phyloP scores from a whole-genome alignment of 1,139 yeast species.

The Yamadazyma diddensiae region DNA sequence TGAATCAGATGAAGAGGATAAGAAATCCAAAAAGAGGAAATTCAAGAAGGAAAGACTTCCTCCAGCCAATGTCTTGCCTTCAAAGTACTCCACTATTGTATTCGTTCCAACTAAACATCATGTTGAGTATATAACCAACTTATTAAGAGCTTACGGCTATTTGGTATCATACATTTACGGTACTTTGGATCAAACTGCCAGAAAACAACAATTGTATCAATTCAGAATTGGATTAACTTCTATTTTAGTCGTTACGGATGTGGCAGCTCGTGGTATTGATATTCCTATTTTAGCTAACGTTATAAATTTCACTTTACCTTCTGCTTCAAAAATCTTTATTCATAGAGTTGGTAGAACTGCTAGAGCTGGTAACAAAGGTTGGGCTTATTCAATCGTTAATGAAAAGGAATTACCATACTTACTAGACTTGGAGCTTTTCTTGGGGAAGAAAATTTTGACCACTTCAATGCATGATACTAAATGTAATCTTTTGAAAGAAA shows the following conservation, averaged over 20 bases:
- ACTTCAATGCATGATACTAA: constrained; percentile 68
- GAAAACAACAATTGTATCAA: constrained; percentile 82
- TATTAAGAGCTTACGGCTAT: constrained; percentile 77
- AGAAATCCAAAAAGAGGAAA: constrained; percentile 32
- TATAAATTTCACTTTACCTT: constrained; percentile 84
- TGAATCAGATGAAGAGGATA: constrained; percentile 29
- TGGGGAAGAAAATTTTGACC: constrained; percentile 76
- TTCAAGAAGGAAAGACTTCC: constrained; percentile 62
- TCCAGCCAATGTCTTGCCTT: constrained; percentile 78
- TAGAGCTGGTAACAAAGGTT: constrained; percentile 96
- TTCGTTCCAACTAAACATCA: constrained; percentile 98
- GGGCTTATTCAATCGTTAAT: constrained; percentile 91
- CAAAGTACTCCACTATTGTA: constrained; percentile 81
- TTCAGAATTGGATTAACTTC: constrained; percentile 83
- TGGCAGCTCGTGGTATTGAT: constrained; percentile 99
- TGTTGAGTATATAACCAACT: constrained; percentile 78
- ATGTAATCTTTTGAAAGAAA: constrained; percentile 47
- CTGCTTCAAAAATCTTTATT: constrained; percentile 87
- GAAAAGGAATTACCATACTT: constrained; percentile 88
- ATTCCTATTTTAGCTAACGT: constrained; percentile 95
- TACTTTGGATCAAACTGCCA: constrained; percentile 90
- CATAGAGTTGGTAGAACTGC: constrained; percentile 99
- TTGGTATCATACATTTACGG: constrained; percentile 90
- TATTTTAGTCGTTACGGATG: constrained; percentile 91
- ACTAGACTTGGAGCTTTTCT: constrained; percentile 83